These are phyloP conservation scores for Populus hybrid DNA, from an alignment of 441 rosid species.

Conservation along the genomic window DNA sequence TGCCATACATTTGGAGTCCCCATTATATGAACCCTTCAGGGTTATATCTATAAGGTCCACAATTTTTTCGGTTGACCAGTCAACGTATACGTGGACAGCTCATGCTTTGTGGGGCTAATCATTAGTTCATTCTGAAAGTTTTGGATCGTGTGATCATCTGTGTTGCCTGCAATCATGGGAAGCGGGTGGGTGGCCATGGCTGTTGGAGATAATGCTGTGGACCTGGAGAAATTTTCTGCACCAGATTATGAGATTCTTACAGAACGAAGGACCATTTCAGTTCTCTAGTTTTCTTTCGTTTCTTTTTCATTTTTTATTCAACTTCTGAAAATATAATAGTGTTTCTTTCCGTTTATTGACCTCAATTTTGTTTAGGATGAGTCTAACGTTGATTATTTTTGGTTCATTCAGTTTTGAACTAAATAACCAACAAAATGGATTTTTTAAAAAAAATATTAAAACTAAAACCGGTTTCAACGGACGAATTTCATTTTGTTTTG, in stretches of 20 bases:
- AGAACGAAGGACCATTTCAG: background rate
- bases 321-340: background rate
- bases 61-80: background rate
- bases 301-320: too few species aligned
- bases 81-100: background rate
- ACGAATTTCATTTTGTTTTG: too few species aligned
- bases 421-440: too few species aligned
- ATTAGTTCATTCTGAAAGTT: background rate
- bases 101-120: background rate
- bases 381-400: too few species aligned
- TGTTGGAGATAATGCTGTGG: background rate
- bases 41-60: background rate
- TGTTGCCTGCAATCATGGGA: background rate
- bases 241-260: background rate
- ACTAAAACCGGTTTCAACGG: too few species aligned
- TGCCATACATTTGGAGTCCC: conserved; percentile 1
- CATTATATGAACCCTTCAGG: background rate
- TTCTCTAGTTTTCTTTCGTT: background rate
- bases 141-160: background rate
- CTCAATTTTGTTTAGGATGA: background rate
- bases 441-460: too few species aligned
- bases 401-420: too few species aligned
- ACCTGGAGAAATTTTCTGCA: background rate
- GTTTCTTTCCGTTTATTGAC: background rate
- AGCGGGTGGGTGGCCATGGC: background rate